These are phyloP conservation scores for Jackrogersella minutella DNA, from an alignment of 495 filamentous ascomycete species.

Conservation along the genomic window DNA sequence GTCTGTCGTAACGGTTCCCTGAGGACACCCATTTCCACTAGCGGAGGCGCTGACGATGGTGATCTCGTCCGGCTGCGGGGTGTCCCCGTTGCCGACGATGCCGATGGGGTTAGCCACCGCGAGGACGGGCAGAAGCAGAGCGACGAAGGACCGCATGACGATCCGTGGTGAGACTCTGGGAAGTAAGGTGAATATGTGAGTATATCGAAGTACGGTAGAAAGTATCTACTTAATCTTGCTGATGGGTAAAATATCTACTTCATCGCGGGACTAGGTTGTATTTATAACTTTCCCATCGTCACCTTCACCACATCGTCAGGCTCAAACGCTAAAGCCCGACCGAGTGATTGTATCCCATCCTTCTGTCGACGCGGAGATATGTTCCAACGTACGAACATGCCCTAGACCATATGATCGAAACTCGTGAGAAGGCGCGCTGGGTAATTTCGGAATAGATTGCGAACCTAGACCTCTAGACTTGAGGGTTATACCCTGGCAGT, in stretches of 20 bases:
- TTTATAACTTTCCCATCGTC: conserved; percentile 46
- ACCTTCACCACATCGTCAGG: background rate
- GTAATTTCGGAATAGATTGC: conserved; percentile 35
- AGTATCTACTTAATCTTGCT: conserved; percentile 28
- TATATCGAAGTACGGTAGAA: conserved; percentile 15
- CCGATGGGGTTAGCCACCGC: conserved; percentile 54
- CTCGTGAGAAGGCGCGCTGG: conserved; percentile 22
- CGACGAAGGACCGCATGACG: conserved; percentile 57
- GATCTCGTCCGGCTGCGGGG: conserved; percentile 53
- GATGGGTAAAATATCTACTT: conserved; percentile 42
- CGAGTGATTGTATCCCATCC: background rate
- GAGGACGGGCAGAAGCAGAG: conserved; percentile 56
- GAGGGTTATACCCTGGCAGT: conserved; percentile 28
- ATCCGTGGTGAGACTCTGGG: conserved; percentile 13
- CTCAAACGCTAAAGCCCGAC: background rate
- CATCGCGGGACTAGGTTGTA: conserved; percentile 40
- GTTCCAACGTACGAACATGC: conserved; percentile 6
- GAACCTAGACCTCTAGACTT: conserved; percentile 36
- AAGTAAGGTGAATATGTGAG: conserved; percentile 14
- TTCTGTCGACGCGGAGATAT: conserved; percentile 16
- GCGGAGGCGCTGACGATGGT: conserved; percentile 64
- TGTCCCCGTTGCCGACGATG: conserved; percentile 45
- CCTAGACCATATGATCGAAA: conserved; percentile 32
- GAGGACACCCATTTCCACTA: conserved; percentile 66
- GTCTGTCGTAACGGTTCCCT: conserved; percentile 57